Evolutionary conservation across 192 early-diverging fungal genomes (phyloP).

Genomic region (Mortierella claussenii): DNA sequence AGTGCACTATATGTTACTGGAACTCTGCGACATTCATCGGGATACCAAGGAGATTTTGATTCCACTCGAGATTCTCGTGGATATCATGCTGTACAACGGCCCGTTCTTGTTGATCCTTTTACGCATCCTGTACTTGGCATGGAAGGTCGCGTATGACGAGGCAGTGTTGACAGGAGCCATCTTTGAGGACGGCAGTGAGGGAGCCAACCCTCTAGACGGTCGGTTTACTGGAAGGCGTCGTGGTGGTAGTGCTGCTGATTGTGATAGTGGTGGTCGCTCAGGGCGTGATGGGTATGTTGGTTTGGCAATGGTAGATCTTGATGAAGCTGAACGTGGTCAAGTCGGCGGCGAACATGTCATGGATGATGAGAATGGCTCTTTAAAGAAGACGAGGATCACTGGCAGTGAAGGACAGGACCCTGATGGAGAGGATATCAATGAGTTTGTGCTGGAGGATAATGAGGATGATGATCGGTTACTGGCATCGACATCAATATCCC

Average conservation of each 20-base stretch:
- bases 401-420: neutral
- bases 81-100: constrained; percentile 38
- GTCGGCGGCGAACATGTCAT: neutral
- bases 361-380: neutral
- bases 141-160: constrained; percentile 52
- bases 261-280: constrained; percentile 7
- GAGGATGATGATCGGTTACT: constrained; percentile 9
- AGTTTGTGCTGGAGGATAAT: constrained; percentile 38
- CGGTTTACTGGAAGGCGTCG: constrained; percentile 7
- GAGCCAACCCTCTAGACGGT: neutral
- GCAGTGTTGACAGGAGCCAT: constrained; percentile 42
- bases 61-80: constrained; percentile 45
- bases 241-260: neutral
- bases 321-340: constrained; percentile 29
- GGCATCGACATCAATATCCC: neutral
- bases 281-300: constrained; percentile 34
- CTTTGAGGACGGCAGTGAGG: constrained; percentile 27
- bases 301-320: constrained; percentile 44
- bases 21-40: constrained; percentile 39
- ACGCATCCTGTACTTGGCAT: constrained; percentile 27
- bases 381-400: neutral
- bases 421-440: neutral
- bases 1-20: constrained; percentile 37
- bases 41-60: constrained; percentile 44
- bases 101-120: constrained; percentile 36